Conservation (phyloP, 495 filamentous ascomycete species). For the Podospora sp. region DNA sequence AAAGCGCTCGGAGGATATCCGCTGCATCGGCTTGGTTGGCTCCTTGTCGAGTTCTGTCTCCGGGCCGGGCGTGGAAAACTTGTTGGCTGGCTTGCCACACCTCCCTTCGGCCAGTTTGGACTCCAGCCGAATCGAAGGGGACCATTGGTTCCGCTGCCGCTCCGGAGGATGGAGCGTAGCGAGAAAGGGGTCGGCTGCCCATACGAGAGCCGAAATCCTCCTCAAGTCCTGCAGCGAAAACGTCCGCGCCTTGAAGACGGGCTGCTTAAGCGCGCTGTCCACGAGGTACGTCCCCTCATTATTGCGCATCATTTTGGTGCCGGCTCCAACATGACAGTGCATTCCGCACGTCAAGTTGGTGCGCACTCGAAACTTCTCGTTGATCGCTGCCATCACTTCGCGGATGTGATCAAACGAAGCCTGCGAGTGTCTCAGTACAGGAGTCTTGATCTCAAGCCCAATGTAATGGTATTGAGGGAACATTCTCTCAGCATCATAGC, state of each 20-base stretch:
- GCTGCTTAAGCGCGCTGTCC: background rate
- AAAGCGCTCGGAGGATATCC: background rate
- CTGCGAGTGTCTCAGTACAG: background rate
- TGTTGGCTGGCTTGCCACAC: background rate
- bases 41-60: background rate
- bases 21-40: background rate
- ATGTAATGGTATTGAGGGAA: background rate
- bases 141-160: constrained; percentile 8
- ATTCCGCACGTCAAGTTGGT: background rate
- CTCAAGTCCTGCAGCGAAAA: background rate
- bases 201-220: constrained; percentile 8
- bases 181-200: constrained; percentile 27
- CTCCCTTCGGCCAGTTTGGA: background rate
- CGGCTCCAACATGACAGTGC: constrained; percentile 8
- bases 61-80: background rate
- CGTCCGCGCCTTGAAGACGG: background rate
- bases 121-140: background rate
- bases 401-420: constrained; percentile 3
- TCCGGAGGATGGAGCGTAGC: constrained; percentile 22
- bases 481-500: background rate
- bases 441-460: constrained; percentile 4
- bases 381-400: background rate
- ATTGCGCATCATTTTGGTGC: background rate
- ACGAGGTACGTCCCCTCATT: background rate
- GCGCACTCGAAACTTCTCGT: background rate